These are phyloP conservation scores for Chalciporus sp. DNA, from an alignment of 1,284 basidiomycete genomes.

Conservation along the genomic window DNA sequence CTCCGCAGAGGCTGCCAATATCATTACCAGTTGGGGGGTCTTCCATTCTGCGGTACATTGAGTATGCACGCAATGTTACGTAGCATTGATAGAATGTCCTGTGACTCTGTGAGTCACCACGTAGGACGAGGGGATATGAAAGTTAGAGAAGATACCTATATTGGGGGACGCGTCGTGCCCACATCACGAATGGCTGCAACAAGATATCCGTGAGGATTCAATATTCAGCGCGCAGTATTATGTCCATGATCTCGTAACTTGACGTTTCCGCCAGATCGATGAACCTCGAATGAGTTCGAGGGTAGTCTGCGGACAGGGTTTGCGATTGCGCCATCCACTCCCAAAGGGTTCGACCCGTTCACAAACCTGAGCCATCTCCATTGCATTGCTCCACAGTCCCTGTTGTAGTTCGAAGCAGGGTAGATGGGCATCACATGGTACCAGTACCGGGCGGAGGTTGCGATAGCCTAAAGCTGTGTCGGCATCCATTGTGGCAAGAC, in stretches of 20 bases:
- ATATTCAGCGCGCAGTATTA: neutral
- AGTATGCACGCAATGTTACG: slow-evolving; percentile 1
- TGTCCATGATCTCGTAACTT: neutral
- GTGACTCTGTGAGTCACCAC: neutral
- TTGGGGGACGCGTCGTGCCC: slow-evolving; percentile 12
- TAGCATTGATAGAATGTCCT: slow-evolving; percentile 1
- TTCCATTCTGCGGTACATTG: slow-evolving; percentile 26
- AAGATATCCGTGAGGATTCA: neutral
- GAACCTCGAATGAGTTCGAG: slow-evolving; percentile 5
- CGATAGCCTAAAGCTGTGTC: neutral
- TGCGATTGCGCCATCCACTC: neutral
- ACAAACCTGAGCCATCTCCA: neutral
- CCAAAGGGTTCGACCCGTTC: neutral
- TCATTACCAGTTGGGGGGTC: slow-evolving; percentile 9
- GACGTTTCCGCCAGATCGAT: neutral
- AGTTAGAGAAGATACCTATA: slow-evolving; percentile 5
- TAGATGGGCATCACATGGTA: neutral
- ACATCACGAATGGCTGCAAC: slow-evolving; percentile 1
- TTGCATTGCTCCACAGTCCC: neutral
- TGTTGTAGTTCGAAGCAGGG: neutral
- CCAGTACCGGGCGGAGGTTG: neutral
- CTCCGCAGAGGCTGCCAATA: slow-evolving; percentile 6
- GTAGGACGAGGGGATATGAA: slow-evolving; percentile 3
- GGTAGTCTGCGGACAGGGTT: slow-evolving; percentile 2
- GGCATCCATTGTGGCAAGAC: neutral